Conservation (phyloP, 176 grass and related monocot genomes). For the Zoysia pacifica region DNA sequence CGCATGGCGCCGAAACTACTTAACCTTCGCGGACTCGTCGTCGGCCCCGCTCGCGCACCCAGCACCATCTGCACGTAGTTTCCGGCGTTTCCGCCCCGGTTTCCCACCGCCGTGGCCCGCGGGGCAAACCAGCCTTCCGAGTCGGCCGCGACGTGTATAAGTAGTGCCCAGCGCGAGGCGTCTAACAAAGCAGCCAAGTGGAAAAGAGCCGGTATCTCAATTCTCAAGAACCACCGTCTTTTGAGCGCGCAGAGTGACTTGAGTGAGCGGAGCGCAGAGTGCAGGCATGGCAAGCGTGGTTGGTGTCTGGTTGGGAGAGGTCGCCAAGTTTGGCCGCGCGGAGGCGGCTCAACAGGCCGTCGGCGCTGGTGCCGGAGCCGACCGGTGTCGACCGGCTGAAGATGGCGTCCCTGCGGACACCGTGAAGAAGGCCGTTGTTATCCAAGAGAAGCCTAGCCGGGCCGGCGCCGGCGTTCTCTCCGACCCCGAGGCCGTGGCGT, state of each 20-base stretch:
- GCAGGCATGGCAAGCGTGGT: constrained; percentile 28
- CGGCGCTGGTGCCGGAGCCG: neutral
- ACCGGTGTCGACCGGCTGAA: neutral
- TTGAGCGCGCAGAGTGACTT: neutral
- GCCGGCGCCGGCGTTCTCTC: constrained; percentile 29
- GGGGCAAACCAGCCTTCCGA: neutral
- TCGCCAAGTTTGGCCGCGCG: constrained; percentile 40
- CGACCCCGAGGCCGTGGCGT: constrained; percentile 48
- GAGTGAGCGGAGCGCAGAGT: neutral
- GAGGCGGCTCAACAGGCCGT: constrained; percentile 8
- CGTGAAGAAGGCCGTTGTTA: neutral
- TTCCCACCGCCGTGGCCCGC: constrained; percentile 1
- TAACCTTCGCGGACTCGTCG: neutral
- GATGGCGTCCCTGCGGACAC: neutral
- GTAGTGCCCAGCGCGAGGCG: constrained; percentile 7
- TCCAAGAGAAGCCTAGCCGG: constrained; percentile 25
- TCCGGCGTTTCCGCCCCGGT: constrained; percentile 9
- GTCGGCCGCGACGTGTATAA: constrained; percentile 19
- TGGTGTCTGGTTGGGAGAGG: constrained; percentile 45
- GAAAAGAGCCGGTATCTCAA: neutral
- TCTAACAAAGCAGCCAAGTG: constrained; percentile 16
- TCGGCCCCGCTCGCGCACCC: neutral
- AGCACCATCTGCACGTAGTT: neutral
- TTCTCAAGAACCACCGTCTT: neutral
- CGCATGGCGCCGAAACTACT: constrained; percentile 23